Percentiles rank a stretch among this genome's conserved stretches.
Evolutionary conservation across 768 basidiomycete species (phyloP).

Genomic region (Macrolepiota fuliginosa): DNA sequence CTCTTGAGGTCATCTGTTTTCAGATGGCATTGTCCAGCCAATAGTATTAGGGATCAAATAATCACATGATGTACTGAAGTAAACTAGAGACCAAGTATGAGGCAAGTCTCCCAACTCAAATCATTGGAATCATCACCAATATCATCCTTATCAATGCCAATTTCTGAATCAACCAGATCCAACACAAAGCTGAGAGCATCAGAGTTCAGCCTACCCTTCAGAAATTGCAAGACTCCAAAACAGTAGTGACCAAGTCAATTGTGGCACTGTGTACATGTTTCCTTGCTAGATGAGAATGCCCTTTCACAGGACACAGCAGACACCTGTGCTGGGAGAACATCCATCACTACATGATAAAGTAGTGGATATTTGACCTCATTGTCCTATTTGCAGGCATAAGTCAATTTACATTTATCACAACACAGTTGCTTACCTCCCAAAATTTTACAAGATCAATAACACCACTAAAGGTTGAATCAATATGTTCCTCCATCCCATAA

Average conservation of each 20-base stretch:
- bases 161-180: not conserved
- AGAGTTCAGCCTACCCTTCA: not conserved
- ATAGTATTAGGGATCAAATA: no score
- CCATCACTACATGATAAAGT: not conserved
- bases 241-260: no score
- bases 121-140: no score
- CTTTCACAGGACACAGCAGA: constrained; percentile 4
- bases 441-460: constrained; percentile 1
- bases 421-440: not conserved
- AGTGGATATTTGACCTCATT: not conserved
- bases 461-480: not conserved
- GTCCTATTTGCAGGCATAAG: not conserved
- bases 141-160: no score
- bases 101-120: no score
- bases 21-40: no score
- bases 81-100: no score
- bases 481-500: no score
- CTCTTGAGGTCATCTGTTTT: no score
- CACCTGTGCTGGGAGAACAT: not conserved
- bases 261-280: no score
- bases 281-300: no score
- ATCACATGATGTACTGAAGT: no score
- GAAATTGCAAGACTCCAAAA: not conserved
- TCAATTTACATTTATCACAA: not conserved
- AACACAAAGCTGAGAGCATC: not conserved